Evolutionary conservation across 805 yeast species (phyloP).

Genomic region (Schizosaccharomyces japonicus): DNA sequence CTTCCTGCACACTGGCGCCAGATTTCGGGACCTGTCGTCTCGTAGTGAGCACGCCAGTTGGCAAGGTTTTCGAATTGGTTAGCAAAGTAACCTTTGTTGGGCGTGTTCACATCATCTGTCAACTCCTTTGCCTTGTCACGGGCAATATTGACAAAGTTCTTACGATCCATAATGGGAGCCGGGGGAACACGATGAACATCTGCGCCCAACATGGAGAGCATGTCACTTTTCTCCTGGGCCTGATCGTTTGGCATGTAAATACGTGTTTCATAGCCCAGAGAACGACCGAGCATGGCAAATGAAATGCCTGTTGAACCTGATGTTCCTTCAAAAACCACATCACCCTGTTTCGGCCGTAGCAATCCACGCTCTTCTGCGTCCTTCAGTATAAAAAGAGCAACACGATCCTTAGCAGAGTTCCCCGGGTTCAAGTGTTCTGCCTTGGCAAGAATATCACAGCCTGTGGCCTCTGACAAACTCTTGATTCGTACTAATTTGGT

Average conservation of each 20-base stretch:
- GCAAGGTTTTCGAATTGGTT: constrained; percentile 86
- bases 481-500: constrained; percentile 61
- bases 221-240: constrained; percentile 51
- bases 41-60: constrained; percentile 68
- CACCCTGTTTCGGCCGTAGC: constrained; percentile 36
- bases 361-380: constrained; percentile 39
- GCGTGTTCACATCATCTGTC: constrained; percentile 15
- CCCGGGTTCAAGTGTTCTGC: constrained; percentile 74
- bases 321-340: constrained; percentile 77
- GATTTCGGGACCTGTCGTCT: constrained; percentile 84
- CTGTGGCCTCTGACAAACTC: constrained; percentile 47
- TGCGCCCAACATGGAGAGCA: constrained; percentile 59
- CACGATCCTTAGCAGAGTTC: constrained; percentile 87
- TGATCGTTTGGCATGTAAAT: constrained; percentile 93
- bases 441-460: constrained; percentile 68
- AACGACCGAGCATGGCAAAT: constrained; percentile 68
- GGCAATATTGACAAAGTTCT: constrained; percentile 80
- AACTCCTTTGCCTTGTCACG: constrained; percentile 35
- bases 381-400: constrained; percentile 61
- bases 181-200: constrained; percentile 68
- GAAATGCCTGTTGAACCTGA: constrained; percentile 94
- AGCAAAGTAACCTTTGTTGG: constrained; percentile 51
- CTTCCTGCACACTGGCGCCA: constrained; percentile 49
- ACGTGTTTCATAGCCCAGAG: constrained; percentile 71
- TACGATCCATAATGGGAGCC: constrained; percentile 81